Percentiles rank a stretch among this genome's conserved stretches.
Evolutionary conservation across 306 rosid species (phyloP).

Genomic region (Gillenia trifoliata): DNA sequence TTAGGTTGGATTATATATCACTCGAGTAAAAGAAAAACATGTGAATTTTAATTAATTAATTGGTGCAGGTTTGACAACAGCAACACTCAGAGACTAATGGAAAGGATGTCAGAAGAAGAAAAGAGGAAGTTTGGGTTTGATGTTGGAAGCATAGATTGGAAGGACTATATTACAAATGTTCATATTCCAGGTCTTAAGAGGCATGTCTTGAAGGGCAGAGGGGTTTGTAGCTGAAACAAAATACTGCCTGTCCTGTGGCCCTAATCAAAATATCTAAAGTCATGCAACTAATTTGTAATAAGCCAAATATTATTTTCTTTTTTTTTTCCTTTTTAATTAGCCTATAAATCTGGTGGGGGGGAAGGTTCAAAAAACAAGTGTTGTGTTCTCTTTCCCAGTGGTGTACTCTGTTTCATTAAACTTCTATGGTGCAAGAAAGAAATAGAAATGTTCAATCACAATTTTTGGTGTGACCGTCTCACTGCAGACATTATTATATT

Average conservation of each 20-base stretch:
- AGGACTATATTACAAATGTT: conserved; percentile 70
- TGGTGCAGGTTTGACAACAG: conserved; percentile 81
- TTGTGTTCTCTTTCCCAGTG: conserved; percentile 16
- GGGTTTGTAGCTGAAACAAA: not conserved
- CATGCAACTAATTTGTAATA: conserved; percentile 29
- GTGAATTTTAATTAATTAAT: not conserved
- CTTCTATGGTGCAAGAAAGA: conserved; percentile 10
- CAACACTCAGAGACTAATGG: conserved; percentile 66
- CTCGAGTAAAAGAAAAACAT: not conserved
- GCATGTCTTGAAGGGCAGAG: conserved; percentile 87
- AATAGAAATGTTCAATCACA: not conserved
- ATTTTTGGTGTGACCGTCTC: fast-evolving
- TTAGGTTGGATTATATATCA: too few species aligned
- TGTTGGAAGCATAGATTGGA: conserved; percentile 77
- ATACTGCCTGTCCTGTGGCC: not conserved
- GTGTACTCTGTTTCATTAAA: conserved; percentile 33
- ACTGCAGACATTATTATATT: too few species aligned
- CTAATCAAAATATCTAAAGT: not conserved
- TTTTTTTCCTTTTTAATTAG: not conserved
- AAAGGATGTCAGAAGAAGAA: conserved; percentile 78
- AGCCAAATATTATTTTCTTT: conserved; percentile 1
- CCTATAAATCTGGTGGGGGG: conserved; percentile 8
- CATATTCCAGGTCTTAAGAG: conserved; percentile 85
- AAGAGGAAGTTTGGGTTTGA: conserved; percentile 73
- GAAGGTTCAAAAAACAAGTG: conserved; percentile 17